Percentiles rank a stretch among this genome's conserved stretches.
Evolutionary conservation across 352 stramenopile genomes (phyloP).

Genomic region (Peronospora farinosa): DNA sequence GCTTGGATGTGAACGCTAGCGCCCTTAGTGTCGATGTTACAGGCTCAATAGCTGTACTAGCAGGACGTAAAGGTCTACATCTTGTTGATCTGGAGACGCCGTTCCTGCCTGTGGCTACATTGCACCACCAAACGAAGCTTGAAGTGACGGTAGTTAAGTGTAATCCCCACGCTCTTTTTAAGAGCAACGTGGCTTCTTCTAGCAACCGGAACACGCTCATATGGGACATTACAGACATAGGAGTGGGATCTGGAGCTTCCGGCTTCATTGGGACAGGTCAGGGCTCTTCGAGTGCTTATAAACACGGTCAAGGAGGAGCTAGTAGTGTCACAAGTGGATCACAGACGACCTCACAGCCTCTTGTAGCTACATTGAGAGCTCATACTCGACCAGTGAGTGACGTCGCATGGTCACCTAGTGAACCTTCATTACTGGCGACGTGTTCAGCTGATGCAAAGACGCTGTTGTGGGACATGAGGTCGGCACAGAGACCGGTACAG

Average conservation of each 20-base stretch:
- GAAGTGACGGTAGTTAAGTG: slow-evolving; percentile 77
- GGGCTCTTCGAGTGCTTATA: slow-evolving; percentile 15
- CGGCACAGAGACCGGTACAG: slow-evolving; percentile 59
- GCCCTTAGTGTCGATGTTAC: slow-evolving; percentile 72
- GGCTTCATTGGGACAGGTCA: slow-evolving; percentile 21
- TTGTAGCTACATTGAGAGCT: slow-evolving; percentile 65
- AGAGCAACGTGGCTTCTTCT: slow-evolving; percentile 63
- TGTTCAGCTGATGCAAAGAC: slow-evolving; percentile 75
- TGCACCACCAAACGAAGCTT: slow-evolving; percentile 78
- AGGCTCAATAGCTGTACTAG: slow-evolving; percentile 56
- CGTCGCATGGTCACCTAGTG: slow-evolving; percentile 64
- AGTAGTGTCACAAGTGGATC: slow-evolving; percentile 3
- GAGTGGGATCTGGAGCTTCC: slow-evolving; percentile 12
- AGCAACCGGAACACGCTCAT: slow-evolving; percentile 80
- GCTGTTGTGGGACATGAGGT: slow-evolving; percentile 75
- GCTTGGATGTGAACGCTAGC: slow-evolving; percentile 58
- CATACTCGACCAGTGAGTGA: slow-evolving; percentile 75
- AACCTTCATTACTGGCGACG: slow-evolving; percentile 70
- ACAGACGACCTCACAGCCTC: slow-evolving; percentile 35
- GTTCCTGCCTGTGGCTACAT: slow-evolving; percentile 43
- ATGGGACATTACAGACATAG: slow-evolving; percentile 48
- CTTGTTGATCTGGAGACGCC: slow-evolving; percentile 67
- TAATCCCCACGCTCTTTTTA: slow-evolving; percentile 63
- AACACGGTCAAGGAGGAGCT: slow-evolving; percentile 17
- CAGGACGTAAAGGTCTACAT: slow-evolving; percentile 60